Evolutionary conservation across 805 yeast species (phyloP), one percentile per base, ranked within the genome.

Genomic region (Yarrowia sp.): DNA sequence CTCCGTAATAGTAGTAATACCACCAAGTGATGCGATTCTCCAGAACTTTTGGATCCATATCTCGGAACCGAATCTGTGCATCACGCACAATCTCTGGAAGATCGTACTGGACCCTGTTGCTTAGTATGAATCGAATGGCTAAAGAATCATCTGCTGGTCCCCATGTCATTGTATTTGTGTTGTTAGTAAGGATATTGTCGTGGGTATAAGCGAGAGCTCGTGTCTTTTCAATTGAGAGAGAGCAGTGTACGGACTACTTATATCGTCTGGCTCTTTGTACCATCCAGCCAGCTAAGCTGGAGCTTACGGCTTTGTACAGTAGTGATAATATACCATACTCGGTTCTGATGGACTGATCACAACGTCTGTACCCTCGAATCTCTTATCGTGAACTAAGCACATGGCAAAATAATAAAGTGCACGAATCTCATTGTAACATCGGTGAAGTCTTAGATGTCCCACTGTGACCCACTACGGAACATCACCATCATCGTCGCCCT

Each of bases 1-100:
- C 61, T 19, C 46, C 61, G 34, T 55, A 55, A 46, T 55, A 53
- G 15, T 38, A 53, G 20, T 53, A 53, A 36, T 53, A 53, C 60
- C 44, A 53, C 60, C 60, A 53, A 2, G 60, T 53, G 44, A 53
- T 39, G 20, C 60, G 8, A 36, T 53, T 53, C 44, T 53, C 60
- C 36, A 53, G 20, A 9, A 39, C 36, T 36, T 53, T 53, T 10
- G 44, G 44, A 10, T 53, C 60, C 36, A 38, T 15, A 15, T 39
- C 10, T 24, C 60, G 60, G 44, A 53, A 53, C 17, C 44, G 43
- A 9, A 39, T 17, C 44, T 20, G 44, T 9, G 60, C 60, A 15
- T 53, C 44, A 15, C 60, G 44, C 20, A 53, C 20, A 39, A 53
- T 38, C 10, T 53, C 44, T 0, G 34, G 44, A 14, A 53, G 60